Percentiles rank a stretch among this genome's conserved stretches.
phyloP scores from a whole-genome alignment of 306 rosid species.

The Trichosanthes cucumerina region DNA sequence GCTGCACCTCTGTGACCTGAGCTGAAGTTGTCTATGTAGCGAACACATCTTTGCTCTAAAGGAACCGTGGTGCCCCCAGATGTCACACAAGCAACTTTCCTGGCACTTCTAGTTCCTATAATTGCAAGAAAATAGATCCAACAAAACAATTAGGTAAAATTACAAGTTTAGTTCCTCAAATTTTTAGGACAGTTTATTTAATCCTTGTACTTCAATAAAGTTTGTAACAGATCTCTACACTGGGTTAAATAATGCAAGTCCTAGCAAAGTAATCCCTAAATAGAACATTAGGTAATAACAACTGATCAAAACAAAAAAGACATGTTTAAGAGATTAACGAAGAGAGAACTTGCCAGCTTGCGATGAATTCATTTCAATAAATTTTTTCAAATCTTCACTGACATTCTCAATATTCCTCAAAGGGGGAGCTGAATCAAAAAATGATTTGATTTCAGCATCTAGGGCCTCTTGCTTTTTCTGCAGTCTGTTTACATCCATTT shows the following conservation, averaged over 20 bases:
- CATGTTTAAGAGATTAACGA: not conserved
- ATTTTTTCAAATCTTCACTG: slow-evolving; percentile 34
- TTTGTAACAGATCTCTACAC: not conserved
- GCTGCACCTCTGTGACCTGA: slow-evolving; percentile 97
- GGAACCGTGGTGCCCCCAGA: slow-evolving; percentile 99
- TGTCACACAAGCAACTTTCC: slow-evolving; percentile 76
- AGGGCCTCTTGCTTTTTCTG: slow-evolving; percentile 24
- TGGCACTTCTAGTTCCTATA: slow-evolving; percentile 32
- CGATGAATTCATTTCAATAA: slow-evolving; percentile 38
- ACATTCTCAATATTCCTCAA: slow-evolving; percentile 28
- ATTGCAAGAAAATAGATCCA: not conserved
- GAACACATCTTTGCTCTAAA: slow-evolving; percentile 80
- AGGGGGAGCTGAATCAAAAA: slow-evolving; percentile 86
- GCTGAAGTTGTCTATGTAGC: slow-evolving; percentile 90
- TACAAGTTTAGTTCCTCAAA: not conserved
- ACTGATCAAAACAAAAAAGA: not conserved
- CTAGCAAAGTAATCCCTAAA: not conserved
- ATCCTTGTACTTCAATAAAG: not conserved
- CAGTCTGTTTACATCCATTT: slow-evolving; percentile 43
- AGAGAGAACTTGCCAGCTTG: slow-evolving; percentile 31
- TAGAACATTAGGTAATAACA: not conserved
- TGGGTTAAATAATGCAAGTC: not conserved
- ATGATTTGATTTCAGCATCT: slow-evolving; percentile 44
- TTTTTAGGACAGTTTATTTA: not conserved
- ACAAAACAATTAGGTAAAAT: not conserved